Percentiles rank a stretch among this genome's conserved stretches.
These are phyloP conservation scores for Podochytrium sp. DNA, from an alignment of 192 early-diverging fungal genomes.

Conservation along the genomic window DNA sequence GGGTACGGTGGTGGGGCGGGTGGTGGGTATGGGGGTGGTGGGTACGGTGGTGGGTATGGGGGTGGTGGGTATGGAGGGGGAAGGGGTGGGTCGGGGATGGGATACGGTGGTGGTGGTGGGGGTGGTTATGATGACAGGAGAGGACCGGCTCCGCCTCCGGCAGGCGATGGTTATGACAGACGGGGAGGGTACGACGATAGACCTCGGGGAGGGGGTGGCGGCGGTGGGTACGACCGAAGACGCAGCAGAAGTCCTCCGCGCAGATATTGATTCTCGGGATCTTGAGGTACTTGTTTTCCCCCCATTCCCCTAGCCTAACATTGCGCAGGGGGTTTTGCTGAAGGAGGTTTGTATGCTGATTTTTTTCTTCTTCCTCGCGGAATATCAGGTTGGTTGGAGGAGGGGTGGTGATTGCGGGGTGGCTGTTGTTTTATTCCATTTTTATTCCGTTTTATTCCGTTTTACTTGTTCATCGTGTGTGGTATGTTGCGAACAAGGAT, in stretches of 20 bases:
- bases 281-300: not conserved
- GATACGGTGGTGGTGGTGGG: too few species aligned
- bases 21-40: too few species aligned
- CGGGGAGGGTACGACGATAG: too few species aligned
- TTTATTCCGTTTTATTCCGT: too few species aligned
- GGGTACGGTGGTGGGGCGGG: too few species aligned
- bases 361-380: not conserved
- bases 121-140: not conserved
- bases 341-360: not conserved
- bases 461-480: too few species aligned
- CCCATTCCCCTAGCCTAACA: not conserved
- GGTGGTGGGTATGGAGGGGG: constrained; percentile 12
- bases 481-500: not conserved
- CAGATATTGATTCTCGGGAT: not conserved
- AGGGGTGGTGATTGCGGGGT: not conserved
- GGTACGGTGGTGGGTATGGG: constrained; percentile 1
- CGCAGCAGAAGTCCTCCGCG: constrained; percentile 26
- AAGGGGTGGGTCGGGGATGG: too few species aligned
- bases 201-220: not conserved
- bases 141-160: too few species aligned
- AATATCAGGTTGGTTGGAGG: not conserved
- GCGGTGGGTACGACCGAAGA: constrained; percentile 6
- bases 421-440: not conserved
- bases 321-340: not conserved
- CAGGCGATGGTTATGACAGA: too few species aligned